These are phyloP conservation scores for Candida sp. DNA, from an alignment of 1,139 yeast genomes.

Conservation along the genomic window DNA sequence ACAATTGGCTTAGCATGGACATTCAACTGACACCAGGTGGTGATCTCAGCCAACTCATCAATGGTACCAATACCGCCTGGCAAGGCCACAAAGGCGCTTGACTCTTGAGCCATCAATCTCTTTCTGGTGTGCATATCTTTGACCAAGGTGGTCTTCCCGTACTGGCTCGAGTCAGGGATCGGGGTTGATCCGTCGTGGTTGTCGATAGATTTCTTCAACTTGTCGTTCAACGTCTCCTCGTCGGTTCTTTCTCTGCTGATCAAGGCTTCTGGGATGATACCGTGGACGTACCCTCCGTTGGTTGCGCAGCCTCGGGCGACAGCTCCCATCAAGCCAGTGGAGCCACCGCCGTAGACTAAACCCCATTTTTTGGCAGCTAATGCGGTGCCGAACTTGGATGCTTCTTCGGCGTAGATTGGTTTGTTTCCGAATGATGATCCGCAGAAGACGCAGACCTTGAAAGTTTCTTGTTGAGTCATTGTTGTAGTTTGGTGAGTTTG, in stretches of 20 bases:
- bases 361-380: slow-evolving; percentile 71
- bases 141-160: slow-evolving; percentile 83
- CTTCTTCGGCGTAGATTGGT: slow-evolving; percentile 53
- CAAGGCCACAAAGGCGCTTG: slow-evolving; percentile 87
- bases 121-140: slow-evolving; percentile 92
- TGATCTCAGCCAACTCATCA: slow-evolving; percentile 89
- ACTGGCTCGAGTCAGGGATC: slow-evolving; percentile 59
- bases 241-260: slow-evolving; percentile 72
- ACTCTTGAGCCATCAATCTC: slow-evolving; percentile 83
- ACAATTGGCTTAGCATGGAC: slow-evolving; percentile 85
- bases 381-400: slow-evolving; percentile 60
- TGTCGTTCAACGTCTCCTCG: slow-evolving; percentile 48
- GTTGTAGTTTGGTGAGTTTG: neutral
- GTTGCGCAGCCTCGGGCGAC: slow-evolving; percentile 76
- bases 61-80: slow-evolving; percentile 95
- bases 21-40: slow-evolving; percentile 87
- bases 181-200: slow-evolving; percentile 68
- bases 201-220: slow-evolving; percentile 48
- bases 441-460: slow-evolving; percentile 74
- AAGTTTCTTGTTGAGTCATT: slow-evolving; percentile 9
- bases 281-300: slow-evolving; percentile 78
- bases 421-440: slow-evolving; percentile 80
- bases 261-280: slow-evolving; percentile 84
- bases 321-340: slow-evolving; percentile 86
- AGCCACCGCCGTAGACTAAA: slow-evolving; percentile 91